A percentile compares a stretch with the other conserved stretches of the same genome.
These are phyloP conservation scores for Botrytis fabae DNA, from an alignment of 2,329 filamentous ascomycete species.

Conservation along the genomic window DNA sequence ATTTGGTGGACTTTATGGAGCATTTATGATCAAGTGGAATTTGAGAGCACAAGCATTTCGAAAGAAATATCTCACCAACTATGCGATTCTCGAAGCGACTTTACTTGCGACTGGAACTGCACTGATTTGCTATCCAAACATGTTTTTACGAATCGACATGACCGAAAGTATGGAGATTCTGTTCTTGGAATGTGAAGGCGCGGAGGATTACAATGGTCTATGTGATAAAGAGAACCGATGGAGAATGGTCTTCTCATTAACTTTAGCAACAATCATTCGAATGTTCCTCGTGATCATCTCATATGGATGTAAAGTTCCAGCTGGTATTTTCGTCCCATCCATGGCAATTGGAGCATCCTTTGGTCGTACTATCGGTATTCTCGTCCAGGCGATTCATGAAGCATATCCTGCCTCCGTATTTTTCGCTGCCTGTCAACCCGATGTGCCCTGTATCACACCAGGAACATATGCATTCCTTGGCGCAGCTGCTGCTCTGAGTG, in stretches of 20 bases:
- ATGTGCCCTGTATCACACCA: constrained; percentile 93
- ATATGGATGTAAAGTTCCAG: constrained; percentile 96
- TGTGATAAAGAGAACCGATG: constrained; percentile 78
- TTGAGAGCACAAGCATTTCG: constrained; percentile 86
- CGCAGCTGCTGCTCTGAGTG: constrained; percentile 85
- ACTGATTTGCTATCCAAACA: constrained; percentile 94
- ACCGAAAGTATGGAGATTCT: constrained; percentile 99
- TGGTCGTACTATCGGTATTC: constrained; percentile 88
- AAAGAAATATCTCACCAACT: constrained; percentile 84
- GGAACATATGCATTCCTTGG: constrained; percentile 96
- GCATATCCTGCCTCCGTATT: constrained; percentile 78
- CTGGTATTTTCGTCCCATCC: constrained; percentile 95
- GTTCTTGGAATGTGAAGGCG: constrained; percentile 89
- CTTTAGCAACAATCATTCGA: constrained; percentile 77
- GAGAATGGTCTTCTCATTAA: constrained; percentile 75
- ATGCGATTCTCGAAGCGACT: constrained; percentile 84
- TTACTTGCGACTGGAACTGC: constrained; percentile 81
- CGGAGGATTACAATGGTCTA: constrained; percentile 83
- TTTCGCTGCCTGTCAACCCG: constrained; percentile 85
- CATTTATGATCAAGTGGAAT: constrained; percentile 98
- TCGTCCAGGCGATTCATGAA: constrained; percentile 87
- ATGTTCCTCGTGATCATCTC: constrained; percentile 88
- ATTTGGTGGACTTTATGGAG: constrained; percentile 93
- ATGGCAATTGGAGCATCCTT: constrained; percentile 98
- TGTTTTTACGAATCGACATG: constrained; percentile 95